These are phyloP conservation scores for Selenicereus undatus DNA, from an alignment of 148 eudicot genomes.

Conservation along the genomic window DNA sequence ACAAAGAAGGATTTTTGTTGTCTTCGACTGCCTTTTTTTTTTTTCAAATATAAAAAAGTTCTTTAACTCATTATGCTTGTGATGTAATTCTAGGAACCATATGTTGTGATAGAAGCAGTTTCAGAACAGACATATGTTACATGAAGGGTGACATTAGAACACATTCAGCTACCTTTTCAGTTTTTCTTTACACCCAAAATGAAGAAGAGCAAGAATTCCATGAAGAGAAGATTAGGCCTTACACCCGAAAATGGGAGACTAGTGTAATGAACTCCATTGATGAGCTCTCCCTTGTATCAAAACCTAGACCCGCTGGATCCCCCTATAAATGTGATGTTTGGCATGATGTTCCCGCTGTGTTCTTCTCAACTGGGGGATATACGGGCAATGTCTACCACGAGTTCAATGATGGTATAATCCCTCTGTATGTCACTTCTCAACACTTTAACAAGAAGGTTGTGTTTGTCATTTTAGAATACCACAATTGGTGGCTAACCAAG, in stretches of 20 bases:
- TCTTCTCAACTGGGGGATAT: conserved; percentile 93
- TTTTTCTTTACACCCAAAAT: conserved; percentile 47
- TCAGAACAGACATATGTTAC: conserved; percentile 64
- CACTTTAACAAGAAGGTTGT: conserved; percentile 72
- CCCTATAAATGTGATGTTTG: conserved; percentile 54
- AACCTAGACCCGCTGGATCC: conserved; percentile 10
- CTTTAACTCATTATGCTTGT: neutral
- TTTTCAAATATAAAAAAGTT: neutral
- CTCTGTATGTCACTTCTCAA: conserved; percentile 81
- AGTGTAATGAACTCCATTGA: conserved; percentile 62
- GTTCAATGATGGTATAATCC: conserved; percentile 83
- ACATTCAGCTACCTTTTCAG: conserved; percentile 48
- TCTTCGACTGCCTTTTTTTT: too few species aligned
- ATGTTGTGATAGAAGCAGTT: conserved; percentile 81
- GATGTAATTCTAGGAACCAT: conserved; percentile 58
- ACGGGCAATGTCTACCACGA: conserved; percentile 92
- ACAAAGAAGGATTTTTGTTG: too few species aligned
- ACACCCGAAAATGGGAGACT: conserved; percentile 86
- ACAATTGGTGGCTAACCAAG: conserved; percentile 87
- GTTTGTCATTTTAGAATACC: conserved; percentile 82
- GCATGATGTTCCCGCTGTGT: conserved; percentile 84
- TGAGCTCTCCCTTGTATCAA: conserved; percentile 55
- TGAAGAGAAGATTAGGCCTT: conserved; percentile 70
- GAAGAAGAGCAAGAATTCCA: conserved; percentile 34
- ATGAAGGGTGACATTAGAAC: conserved; percentile 93